Percentiles rank a stretch among this genome's conserved stretches.
phyloP scores from a whole-genome alignment of 2,329 filamentous ascomycete genomes.

The Tolypocladium nubicola region DNA sequence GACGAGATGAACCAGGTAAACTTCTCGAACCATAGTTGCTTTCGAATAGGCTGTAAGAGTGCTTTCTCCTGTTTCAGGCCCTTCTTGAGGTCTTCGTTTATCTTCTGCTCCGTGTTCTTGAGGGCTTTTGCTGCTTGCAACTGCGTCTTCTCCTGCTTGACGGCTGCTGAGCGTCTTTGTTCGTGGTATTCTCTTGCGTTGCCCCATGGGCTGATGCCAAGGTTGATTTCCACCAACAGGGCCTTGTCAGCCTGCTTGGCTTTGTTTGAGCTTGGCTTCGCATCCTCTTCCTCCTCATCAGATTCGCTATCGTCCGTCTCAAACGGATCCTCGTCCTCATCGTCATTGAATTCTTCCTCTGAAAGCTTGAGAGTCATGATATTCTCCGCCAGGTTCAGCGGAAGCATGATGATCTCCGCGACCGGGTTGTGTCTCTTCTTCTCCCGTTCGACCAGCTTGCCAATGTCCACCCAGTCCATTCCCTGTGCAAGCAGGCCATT shows the following conservation, averaged over 20 bases:
- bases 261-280: conserved; percentile 17
- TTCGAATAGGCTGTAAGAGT: conserved; percentile 69
- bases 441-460: conserved; percentile 77
- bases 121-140: conserved; percentile 73
- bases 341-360: conserved; percentile 56
- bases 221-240: conserved; percentile 74
- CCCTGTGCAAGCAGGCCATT: conserved; percentile 86
- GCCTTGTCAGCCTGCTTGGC: conserved; percentile 36
- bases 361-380: conserved; percentile 70
- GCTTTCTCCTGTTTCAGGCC: conserved; percentile 87
- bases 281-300: conserved; percentile 17
- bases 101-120: conserved; percentile 84
- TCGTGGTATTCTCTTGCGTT: conserved; percentile 91
- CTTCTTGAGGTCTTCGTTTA: conserved; percentile 74
- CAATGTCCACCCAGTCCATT: conserved; percentile 96
- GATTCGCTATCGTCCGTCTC: conserved; percentile 57
- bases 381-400: conserved; percentile 84
- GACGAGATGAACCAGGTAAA: conserved; percentile 93
- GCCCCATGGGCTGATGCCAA: conserved; percentile 71
- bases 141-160: conserved; percentile 79
- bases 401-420: conserved; percentile 75
- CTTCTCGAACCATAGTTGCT: conserved; percentile 93
- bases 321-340: conserved; percentile 45
- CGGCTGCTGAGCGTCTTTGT: conserved; percentile 71
- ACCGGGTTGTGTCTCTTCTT: conserved; percentile 73